Evolutionary conservation across 495 filamentous ascomycete genomes (phyloP), one percentile per base, ranked within the genome.

Genomic region (Lentithecium fluviatile): DNA sequence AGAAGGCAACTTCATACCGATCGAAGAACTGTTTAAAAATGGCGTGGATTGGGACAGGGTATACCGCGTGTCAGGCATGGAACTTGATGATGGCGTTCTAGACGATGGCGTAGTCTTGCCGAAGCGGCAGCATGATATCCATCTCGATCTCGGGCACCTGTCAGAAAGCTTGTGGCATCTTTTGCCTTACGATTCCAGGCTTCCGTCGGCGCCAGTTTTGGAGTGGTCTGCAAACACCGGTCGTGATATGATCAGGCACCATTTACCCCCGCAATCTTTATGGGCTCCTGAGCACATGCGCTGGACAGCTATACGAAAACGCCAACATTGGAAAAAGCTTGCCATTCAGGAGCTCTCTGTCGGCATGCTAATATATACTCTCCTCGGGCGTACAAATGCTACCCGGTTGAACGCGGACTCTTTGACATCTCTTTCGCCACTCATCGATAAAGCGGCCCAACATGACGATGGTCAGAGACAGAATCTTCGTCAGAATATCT

Each of bases 191-290:
- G 63, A 67, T 42, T 50, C 64, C 11, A 49, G 45, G 43, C 40
- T 55, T 52, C 60, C 62, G 11, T 47, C 52, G 13, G 34, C 40
- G 10, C 42, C 56, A 20, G 25, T 29, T 23, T 25, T 63, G 0
- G 20, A 49, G 10, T 71, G 69, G 65, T 57, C 68, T 15, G 56
- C 62, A 25, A 74, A 71, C 53, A 73, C 70, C 17, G 71, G 71
- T n/a, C 59, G 56, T 5, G 21, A 56, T 1, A 46, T 73, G 20
- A 40, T 57, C 26, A 25, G 49, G 2, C 34, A 60, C 34, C 20
- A 68, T 53, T 49, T 74, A 11, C 58, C 71, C 17, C 73, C 71
- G 11, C 58, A 75, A 40, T 73, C 70, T 1, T 56, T 75, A 29
- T 75, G 69, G 56, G 67, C 73, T 38, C 26, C 50, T 2, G 61